A percentile compares a stretch with the other conserved stretches of the same genome.
Evolutionary conservation across 306 rosid genomes (phyloP).

Genomic region (Gynostemma pentaphyllum): DNA sequence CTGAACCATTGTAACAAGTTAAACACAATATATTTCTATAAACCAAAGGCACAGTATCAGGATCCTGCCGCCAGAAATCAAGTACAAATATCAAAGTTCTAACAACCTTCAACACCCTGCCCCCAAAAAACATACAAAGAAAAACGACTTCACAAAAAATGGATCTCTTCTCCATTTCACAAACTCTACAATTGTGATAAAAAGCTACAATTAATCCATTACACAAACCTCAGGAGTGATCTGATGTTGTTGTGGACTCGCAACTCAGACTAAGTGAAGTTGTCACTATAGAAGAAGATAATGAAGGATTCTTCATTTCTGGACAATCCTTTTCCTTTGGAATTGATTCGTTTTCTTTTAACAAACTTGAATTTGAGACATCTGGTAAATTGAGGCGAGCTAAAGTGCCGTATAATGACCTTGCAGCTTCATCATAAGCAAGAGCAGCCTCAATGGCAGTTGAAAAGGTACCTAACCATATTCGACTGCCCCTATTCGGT

Average conservation of each 20-base stretch:
- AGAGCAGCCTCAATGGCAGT: conserved; percentile 78
- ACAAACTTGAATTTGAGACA: conserved; percentile 34
- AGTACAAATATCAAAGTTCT: conserved; percentile 15
- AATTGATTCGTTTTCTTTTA: conserved; percentile 16
- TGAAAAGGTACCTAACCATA: conserved; percentile 72
- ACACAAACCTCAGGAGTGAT: conserved; percentile 27
- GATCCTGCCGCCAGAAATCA: conserved; percentile 9
- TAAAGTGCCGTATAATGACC: conserved; percentile 59
- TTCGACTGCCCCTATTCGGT: conserved; percentile 68
- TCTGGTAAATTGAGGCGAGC: conserved; percentile 85
- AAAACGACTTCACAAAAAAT: background rate
- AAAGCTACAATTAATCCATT: conserved; percentile 21
- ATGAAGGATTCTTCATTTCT: conserved; percentile 8
- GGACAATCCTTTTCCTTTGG: conserved; percentile 6
- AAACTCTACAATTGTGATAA: conserved; percentile 19
- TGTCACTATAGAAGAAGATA: conserved; percentile 17
- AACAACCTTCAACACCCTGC: conserved; percentile 4
- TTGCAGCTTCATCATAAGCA: conserved; percentile 79
- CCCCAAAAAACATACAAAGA: background rate
- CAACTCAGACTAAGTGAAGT: conserved; percentile 6
- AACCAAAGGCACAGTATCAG: background rate
- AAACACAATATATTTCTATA: background rate
- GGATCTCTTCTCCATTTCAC: background rate
- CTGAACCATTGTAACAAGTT: background rate
- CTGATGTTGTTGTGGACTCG: conserved; percentile 25